Conservation (phyloP, 148 eudicot genomes). For the Rhododendron simsii region DNA sequence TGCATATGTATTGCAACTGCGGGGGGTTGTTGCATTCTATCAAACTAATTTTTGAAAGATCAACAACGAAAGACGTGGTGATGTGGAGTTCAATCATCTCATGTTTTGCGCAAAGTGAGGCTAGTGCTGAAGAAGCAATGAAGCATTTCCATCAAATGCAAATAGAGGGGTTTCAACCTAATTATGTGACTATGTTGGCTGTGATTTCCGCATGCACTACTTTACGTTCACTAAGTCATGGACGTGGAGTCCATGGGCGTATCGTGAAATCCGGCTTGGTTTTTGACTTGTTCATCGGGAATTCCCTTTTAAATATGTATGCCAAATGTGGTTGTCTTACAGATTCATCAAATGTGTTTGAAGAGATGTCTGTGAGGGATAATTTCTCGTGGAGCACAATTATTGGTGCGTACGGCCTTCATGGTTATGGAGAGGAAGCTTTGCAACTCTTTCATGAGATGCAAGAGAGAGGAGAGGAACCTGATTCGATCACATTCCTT, state of each 20-base stretch:
- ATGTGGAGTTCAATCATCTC: slow-evolving; percentile 45
- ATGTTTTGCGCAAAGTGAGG: slow-evolving; percentile 25
- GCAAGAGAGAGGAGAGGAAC: slow-evolving; percentile 25
- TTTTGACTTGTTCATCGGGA: slow-evolving; percentile 21
- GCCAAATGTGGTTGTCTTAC: slow-evolving; percentile 37
- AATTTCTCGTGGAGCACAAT: slow-evolving; percentile 38
- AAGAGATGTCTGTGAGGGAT: slow-evolving; percentile 26
- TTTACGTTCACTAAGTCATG: slow-evolving; percentile 23
- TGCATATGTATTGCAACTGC: slow-evolving; percentile 30
- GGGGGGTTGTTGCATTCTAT: slow-evolving; percentile 12
- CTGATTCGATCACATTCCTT: slow-evolving; percentile 36
- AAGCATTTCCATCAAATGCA: slow-evolving; percentile 37
- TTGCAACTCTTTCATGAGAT: slow-evolving; percentile 30
- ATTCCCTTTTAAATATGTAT: slow-evolving; percentile 44
- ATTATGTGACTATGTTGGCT: slow-evolving; percentile 34
- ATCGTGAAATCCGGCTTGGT: slow-evolving; percentile 27
- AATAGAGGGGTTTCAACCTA: slow-evolving; percentile 34
- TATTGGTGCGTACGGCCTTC: slow-evolving; percentile 35
- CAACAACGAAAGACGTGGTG: slow-evolving; percentile 31
- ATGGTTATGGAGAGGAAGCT: slow-evolving; percentile 35
- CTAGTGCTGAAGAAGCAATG: slow-evolving; percentile 27
- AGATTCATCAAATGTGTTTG: slow-evolving; percentile 28
- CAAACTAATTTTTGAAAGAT: slow-evolving; percentile 23
- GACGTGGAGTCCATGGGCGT: slow-evolving; percentile 31
- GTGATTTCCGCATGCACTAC: slow-evolving; percentile 36